A percentile compares a stretch with the other conserved stretches of the same genome.
Evolutionary conservation across 345 rosid genomes (phyloP).

Genomic region (Camelina hispida): DNA sequence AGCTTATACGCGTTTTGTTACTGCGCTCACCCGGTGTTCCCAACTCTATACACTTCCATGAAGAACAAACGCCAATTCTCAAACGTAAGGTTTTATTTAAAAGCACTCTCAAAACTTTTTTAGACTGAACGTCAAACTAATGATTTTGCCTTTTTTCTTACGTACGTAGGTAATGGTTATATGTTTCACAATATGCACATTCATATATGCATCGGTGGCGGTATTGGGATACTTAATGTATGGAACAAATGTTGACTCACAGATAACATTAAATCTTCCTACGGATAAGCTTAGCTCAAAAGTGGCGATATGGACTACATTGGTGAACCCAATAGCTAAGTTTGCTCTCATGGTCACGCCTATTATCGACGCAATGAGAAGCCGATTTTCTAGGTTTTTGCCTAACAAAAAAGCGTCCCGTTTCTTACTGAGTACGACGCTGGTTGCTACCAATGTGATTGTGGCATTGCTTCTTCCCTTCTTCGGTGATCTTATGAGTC

Average conservation of each 20-base stretch:
- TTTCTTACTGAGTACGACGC: constrained; percentile 47
- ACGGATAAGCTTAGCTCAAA: constrained; percentile 51
- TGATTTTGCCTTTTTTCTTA: background rate
- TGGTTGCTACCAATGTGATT: constrained; percentile 54
- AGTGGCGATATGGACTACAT: constrained; percentile 69
- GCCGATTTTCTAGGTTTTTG: constrained; percentile 36
- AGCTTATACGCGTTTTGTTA: constrained; percentile 92
- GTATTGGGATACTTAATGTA: constrained; percentile 66
- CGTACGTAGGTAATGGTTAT: constrained; percentile 54
- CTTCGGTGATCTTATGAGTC: constrained; percentile 59
- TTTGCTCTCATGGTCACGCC: constrained; percentile 69
- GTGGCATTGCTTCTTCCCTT: constrained; percentile 60
- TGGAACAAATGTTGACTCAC: constrained; percentile 55
- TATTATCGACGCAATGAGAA: constrained; percentile 49
- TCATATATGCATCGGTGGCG: constrained; percentile 61
- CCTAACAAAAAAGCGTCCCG: constrained; percentile 39
- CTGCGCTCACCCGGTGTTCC: constrained; percentile 92
- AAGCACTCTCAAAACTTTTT: too few relatives aligned
- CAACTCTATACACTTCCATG: constrained; percentile 82
- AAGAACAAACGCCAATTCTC: constrained; percentile 79
- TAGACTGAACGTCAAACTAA: background rate
- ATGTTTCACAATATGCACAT: constrained; percentile 57
- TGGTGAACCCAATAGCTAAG: constrained; percentile 66
- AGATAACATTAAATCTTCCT: constrained; percentile 65
- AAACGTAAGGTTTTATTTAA: constrained; percentile 54